These are phyloP conservation scores for Calonectria honghensis DNA, from an alignment of 2,329 filamentous ascomycete species.

Conservation along the genomic window DNA sequence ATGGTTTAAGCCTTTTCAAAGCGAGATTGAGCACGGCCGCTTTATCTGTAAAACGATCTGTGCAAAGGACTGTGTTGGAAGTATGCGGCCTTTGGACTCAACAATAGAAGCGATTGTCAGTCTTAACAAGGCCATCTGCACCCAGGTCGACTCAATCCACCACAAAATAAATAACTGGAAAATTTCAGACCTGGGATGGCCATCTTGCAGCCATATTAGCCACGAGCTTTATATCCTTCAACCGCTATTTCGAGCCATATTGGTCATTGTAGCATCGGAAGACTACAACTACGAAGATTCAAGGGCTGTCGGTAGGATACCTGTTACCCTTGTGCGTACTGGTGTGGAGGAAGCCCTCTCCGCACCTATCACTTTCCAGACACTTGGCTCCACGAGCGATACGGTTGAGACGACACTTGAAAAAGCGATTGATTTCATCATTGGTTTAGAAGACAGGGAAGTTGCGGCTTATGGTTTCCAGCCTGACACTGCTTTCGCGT, in stretches of 20 bases:
- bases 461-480: background rate
- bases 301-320: background rate
- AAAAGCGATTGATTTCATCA: background rate
- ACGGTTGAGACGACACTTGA: background rate
- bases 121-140: background rate
- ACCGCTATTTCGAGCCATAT: background rate
- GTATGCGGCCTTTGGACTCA: background rate
- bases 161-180: background rate
- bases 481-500: background rate
- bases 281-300: conserved; percentile 3
- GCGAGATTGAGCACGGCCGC: background rate
- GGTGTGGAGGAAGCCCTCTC: background rate
- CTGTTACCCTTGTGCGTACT: background rate
- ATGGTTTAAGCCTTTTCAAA: conserved; percentile 1
- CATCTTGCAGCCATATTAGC: no score
- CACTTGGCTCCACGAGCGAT: background rate
- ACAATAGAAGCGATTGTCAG: background rate
- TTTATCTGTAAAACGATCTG: background rate
- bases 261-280: background rate
- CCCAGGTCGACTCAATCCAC: background rate
- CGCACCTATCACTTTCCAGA: background rate
- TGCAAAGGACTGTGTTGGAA: background rate
- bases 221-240: background rate
- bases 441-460: background rate
- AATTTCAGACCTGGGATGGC: no score